Evolutionary conservation across 768 basidiomycete species (phyloP).

Genomic region (Podaxis rugospora): DNA sequence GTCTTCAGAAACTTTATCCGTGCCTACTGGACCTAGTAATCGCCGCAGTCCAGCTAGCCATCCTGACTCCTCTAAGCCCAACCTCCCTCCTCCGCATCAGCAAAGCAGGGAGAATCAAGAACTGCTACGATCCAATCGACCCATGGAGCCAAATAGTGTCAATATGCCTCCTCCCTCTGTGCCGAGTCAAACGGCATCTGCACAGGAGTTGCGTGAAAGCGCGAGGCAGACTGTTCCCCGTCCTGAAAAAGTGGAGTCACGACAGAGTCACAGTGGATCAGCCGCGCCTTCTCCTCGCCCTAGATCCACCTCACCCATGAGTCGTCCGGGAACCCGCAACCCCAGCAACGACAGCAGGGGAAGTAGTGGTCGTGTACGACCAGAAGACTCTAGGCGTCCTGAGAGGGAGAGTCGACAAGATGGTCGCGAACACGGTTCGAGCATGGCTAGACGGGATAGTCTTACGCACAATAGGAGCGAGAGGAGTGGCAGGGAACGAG

Average conservation of each 20-base stretch:
- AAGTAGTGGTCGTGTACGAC: conserved; percentile 59
- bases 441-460: conserved; percentile 42
- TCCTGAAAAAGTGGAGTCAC: conserved; percentile 36
- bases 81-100: conserved; percentile 5
- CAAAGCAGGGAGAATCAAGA: conserved; percentile 16
- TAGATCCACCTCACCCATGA: conserved; percentile 63
- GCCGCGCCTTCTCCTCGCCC: conserved; percentile 54
- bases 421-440: conserved; percentile 33
- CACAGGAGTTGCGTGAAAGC: conserved; percentile 77
- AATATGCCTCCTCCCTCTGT: conserved; percentile 74
- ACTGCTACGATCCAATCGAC: conserved; percentile 34
- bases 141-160: conserved; percentile 31
- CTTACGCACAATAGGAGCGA: conserved; percentile 50
- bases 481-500: conserved; percentile 40
- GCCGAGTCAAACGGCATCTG: conserved; percentile 75
- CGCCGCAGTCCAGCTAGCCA: conserved; percentile 9
- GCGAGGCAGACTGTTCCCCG: conserved; percentile 63
- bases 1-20: conserved; percentile 11
- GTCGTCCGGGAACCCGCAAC: conserved; percentile 64
- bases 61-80: conserved; percentile 7
- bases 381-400: conserved; percentile 45
- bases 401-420: conserved; percentile 53
- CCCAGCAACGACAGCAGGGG: conserved; percentile 68
- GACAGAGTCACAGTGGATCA: conserved; percentile 50
- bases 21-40: conserved; percentile 11